phyloP scores from a whole-genome alignment of 2,329 filamentous ascomycete genomes.

The Clonostachys rosea region DNA sequence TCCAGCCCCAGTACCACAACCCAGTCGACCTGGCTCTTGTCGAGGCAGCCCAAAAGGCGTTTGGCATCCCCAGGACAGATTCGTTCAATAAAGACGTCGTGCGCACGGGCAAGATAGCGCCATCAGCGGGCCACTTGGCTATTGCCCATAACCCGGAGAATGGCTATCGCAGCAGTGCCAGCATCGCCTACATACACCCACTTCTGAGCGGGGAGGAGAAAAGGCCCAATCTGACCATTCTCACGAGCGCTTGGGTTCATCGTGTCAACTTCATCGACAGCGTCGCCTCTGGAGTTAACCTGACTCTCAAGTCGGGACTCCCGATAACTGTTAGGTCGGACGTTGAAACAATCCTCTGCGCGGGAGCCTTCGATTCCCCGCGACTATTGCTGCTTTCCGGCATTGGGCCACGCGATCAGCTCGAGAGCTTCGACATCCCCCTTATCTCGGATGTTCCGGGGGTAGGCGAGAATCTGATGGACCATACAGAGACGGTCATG shows the following conservation, averaged over 20 bases:
- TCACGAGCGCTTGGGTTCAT: constrained; percentile 85
- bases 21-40: constrained; percentile 92
- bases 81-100: constrained; percentile 76
- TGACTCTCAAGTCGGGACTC: constrained; percentile 53
- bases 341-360: constrained; percentile 74
- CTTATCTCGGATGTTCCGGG: constrained; percentile 52
- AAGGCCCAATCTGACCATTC: constrained; percentile 76
- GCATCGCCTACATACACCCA: constrained; percentile 91
- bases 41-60: constrained; percentile 69
- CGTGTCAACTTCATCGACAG: constrained; percentile 69
- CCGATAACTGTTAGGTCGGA: constrained; percentile 56
- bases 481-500: constrained; percentile 57
- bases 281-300: constrained; percentile 65
- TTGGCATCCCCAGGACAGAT: constrained; percentile 77
- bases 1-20: constrained; percentile 80
- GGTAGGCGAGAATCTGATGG: constrained; percentile 57
- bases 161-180: constrained; percentile 77
- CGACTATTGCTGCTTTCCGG: constrained; percentile 57
- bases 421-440: constrained; percentile 46
- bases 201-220: constrained; percentile 80
- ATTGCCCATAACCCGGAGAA: constrained; percentile 89
- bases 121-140: constrained; percentile 83
- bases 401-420: constrained; percentile 48
- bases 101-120: constrained; percentile 69
- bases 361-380: constrained; percentile 78